These are phyloP conservation scores for Talaromyces sp. DNA, from an alignment of 2,329 filamentous ascomycete species.

Conservation along the genomic window DNA sequence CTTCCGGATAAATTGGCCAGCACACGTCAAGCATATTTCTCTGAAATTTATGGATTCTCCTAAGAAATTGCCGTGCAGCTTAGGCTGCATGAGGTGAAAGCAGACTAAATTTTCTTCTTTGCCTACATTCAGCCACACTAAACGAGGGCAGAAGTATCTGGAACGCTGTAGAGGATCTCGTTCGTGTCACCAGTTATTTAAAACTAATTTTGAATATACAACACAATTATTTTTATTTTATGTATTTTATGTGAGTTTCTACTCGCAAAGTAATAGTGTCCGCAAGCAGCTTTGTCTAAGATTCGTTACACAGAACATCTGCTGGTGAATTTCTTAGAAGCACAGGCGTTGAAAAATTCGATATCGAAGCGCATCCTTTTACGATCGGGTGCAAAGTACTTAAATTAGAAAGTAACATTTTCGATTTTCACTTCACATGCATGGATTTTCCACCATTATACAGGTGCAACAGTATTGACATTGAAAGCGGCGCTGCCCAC, in stretches of 20 bases:
- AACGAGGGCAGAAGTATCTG: conserved; percentile 15
- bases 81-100: conserved; percentile 19
- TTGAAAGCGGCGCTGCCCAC: too few species aligned
- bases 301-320: neutral
- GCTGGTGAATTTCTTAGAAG: conserved; percentile 3
- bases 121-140: conserved; percentile 15
- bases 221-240: too few species aligned
- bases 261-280: neutral
- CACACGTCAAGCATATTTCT: conserved; percentile 2
- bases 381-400: conserved; percentile 5
- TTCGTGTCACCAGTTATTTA: conserved; percentile 4
- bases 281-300: neutral
- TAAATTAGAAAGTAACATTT: too few species aligned
- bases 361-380: conserved; percentile 5
- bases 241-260: too few species aligned
- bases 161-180: conserved; percentile 5
- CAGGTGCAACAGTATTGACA: too few species aligned
- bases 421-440: too few species aligned
- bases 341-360: neutral
- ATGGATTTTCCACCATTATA: too few species aligned
- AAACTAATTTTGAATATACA: too few species aligned
- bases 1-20: conserved; percentile 19
- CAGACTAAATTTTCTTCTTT: conserved; percentile 10
- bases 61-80: conserved; percentile 4
- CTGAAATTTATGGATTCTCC: neutral